phyloP scores from a whole-genome alignment of 1,139 yeast genomes.

The Hyphopichia khmerensis region DNA sequence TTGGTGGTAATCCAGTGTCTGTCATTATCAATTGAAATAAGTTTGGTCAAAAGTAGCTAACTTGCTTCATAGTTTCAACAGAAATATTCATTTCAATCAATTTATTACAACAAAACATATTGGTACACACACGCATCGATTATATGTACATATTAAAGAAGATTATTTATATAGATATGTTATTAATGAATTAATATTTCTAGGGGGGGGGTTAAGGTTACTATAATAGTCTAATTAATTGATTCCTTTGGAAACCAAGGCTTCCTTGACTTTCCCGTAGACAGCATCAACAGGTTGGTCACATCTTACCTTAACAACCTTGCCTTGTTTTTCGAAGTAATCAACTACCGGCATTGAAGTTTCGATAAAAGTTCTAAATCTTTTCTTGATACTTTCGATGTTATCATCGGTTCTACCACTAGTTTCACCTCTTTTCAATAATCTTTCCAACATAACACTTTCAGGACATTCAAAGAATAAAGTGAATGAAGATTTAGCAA shows the following conservation, averaged over 20 bases:
- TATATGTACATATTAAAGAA: too few relatives aligned
- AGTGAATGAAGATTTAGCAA: constrained; percentile 75
- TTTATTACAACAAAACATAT: too few relatives aligned
- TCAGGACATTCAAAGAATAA: constrained; percentile 96
- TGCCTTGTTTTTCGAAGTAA: constrained; percentile 70
- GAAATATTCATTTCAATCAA: too few relatives aligned
- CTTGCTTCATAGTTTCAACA: too few relatives aligned
- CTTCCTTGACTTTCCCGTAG: constrained; percentile 64
- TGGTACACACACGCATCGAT: too few relatives aligned
- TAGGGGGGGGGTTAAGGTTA: too few relatives aligned
- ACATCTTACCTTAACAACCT: constrained; percentile 78
- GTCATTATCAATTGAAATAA: constrained; percentile 15
- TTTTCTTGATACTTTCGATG: constrained; percentile 82
- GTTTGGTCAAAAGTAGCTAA: too few relatives aligned
- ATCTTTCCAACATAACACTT: constrained; percentile 76
- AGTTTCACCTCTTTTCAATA: constrained; percentile 89
- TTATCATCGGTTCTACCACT: constrained; percentile 95
- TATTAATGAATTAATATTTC: too few relatives aligned
- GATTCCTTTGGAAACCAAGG: constrained; percentile 49
- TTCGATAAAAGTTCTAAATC: constrained; percentile 82
- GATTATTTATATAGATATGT: too few relatives aligned
- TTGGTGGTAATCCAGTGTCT: constrained; percentile 76
- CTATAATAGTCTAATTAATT: background rate
- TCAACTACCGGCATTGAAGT: constrained; percentile 96
- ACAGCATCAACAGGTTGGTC: constrained; percentile 80